Conservation (phyloP, 2,329 filamentous ascomycete species). For the Ophiostoma sp. region DNA sequence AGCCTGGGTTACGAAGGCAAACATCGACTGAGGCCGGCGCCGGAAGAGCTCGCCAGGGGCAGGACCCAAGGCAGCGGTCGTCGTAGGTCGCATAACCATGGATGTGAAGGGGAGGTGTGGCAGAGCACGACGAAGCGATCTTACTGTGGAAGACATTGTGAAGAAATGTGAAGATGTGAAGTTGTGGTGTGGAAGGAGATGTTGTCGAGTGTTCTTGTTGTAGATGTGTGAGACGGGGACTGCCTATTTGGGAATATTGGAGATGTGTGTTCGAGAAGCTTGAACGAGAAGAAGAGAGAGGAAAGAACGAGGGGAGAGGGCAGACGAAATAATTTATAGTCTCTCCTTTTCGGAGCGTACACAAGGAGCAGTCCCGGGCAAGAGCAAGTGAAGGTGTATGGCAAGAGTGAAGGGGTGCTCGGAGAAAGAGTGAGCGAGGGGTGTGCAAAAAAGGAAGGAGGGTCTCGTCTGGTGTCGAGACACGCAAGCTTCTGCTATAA, state of each 20-base stretch:
- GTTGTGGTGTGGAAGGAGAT: not conserved
- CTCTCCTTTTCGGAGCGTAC: not conserved
- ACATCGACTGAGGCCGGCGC: not conserved
- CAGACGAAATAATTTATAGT: not conserved
- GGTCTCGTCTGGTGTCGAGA: not conserved
- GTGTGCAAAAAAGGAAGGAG: constrained; percentile 8
- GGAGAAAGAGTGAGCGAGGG: not conserved
- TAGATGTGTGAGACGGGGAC: not conserved
- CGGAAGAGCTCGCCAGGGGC: not conserved
- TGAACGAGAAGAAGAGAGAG: not conserved
- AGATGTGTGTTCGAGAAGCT: not conserved
- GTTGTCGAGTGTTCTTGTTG: not conserved
- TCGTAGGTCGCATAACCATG: not conserved
- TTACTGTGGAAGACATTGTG: constrained; percentile 14
- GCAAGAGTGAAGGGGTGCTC: not conserved
- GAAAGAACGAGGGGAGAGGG: not conserved
- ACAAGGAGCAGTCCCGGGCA: not conserved
- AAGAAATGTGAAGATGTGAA: not conserved
- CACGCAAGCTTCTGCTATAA: constrained; percentile 10
- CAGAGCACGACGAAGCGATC: not conserved
- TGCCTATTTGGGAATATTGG: not conserved
- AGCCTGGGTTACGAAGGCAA: not conserved
- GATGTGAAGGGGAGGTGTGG: not conserved
- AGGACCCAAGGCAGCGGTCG: not conserved
- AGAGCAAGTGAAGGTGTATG: not conserved